phyloP scores from a whole-genome alignment of 345 rosid species.

The Hevea brasiliensis region DNA sequence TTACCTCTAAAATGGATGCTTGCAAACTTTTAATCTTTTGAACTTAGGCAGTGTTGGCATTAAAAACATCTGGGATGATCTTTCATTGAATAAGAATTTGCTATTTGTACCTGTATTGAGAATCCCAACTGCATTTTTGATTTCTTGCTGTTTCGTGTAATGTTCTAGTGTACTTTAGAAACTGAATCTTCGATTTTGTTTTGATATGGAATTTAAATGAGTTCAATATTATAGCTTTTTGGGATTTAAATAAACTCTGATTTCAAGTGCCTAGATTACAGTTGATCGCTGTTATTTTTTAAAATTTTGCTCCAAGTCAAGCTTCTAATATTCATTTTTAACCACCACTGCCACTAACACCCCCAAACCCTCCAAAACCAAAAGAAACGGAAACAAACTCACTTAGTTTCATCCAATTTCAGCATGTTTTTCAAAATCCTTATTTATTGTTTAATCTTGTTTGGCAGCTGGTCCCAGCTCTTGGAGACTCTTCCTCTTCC shows the following conservation, averaged over 20 bases:
- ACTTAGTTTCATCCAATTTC: neutral
- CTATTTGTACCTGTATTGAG: neutral
- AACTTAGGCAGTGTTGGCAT: neutral
- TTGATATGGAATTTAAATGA: neutral
- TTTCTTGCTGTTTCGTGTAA: neutral
- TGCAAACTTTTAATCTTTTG: neutral
- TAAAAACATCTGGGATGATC: neutral
- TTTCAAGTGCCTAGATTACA: neutral
- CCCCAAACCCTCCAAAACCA: neutral
- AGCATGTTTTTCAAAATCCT: neutral
- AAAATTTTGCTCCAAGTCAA: neutral
- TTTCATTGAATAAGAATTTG: neutral
- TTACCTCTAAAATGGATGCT: neutral
- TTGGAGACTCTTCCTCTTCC: conserved; percentile 92
- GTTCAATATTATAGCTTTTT: neutral
- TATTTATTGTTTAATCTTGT: conserved; percentile 32
- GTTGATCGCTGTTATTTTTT: neutral
- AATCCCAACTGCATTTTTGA: neutral
- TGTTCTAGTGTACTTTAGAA: neutral
- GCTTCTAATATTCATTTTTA: neutral
- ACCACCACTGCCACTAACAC: too few relatives aligned
- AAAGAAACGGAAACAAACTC: neutral
- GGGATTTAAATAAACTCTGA: too few relatives aligned
- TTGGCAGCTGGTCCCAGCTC: conserved; percentile 97
- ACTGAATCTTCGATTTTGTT: neutral